A percentile compares a stretch with the other conserved stretches of the same genome.
Evolutionary conservation across 768 basidiomycete species (phyloP).

Genomic region (Rhodotorula kratochvilovae): DNA sequence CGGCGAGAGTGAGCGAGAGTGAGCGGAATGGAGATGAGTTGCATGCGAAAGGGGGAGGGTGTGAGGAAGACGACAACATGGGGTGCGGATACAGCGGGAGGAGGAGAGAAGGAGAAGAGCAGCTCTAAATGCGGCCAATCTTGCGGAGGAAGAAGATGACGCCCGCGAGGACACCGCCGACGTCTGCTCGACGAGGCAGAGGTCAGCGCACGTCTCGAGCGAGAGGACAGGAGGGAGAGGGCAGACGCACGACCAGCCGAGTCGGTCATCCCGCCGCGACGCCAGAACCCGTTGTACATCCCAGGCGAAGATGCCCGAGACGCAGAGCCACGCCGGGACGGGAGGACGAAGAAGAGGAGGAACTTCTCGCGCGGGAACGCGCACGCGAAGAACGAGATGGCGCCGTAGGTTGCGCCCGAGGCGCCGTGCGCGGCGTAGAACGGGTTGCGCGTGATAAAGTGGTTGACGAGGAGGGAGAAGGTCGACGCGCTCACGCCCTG

Average conservation of each 20-base stretch:
- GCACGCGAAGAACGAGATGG: constrained; percentile 69
- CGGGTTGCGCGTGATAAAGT: constrained; percentile 16
- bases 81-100: neutral
- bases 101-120: too few relatives aligned
- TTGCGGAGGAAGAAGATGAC: constrained; percentile 32
- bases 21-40: neutral
- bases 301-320: constrained; percentile 62
- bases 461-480: constrained; percentile 21
- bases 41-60: neutral
- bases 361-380: constrained; percentile 64
- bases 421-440: constrained; percentile 54
- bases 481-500: constrained; percentile 21
- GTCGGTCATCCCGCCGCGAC: constrained; percentile 25
- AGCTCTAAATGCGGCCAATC: constrained; percentile 12
- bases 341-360: constrained; percentile 64
- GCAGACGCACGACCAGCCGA: constrained; percentile 26
- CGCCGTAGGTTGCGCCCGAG: constrained; percentile 68
- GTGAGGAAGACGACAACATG: neutral
- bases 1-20: too few relatives aligned
- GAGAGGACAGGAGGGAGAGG: neutral
- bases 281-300: constrained; percentile 53
- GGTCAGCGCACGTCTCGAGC: neutral
- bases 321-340: constrained; percentile 68
- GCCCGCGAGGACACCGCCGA: constrained; percentile 29
- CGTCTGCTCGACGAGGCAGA: neutral